phyloP scores from a whole-genome alignment of 2,329 filamentous ascomycete species.

The Fusarium decemcellulare region DNA sequence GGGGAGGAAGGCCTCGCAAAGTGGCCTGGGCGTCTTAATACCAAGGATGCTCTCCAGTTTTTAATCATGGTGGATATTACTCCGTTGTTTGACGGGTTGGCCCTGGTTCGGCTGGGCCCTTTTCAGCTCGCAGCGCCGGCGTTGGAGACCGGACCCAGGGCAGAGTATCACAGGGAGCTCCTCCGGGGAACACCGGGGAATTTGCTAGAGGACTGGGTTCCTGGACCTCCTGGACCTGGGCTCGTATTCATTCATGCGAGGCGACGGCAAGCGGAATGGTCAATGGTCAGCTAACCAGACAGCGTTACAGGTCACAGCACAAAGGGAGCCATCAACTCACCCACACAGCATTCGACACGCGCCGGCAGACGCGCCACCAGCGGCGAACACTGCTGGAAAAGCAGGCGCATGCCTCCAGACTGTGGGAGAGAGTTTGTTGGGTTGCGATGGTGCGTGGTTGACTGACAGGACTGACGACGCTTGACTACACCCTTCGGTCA shows the following conservation, averaged over 20 bases:
- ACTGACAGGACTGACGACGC: slow-evolving; percentile 12
- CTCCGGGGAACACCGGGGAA: slow-evolving; percentile 19
- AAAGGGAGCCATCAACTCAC: slow-evolving; percentile 21
- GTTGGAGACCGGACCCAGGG: slow-evolving; percentile 9
- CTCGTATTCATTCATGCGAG: slow-evolving; percentile 50
- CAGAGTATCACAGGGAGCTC: slow-evolving; percentile 12
- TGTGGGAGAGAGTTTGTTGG: slow-evolving; percentile 36
- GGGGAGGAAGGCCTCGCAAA: slow-evolving; percentile 26
- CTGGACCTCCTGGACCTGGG: slow-evolving; percentile 9
- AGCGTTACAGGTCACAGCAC: slow-evolving; percentile 42
- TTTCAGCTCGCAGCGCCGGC: slow-evolving; percentile 42
- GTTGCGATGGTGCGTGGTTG: slow-evolving; percentile 20
- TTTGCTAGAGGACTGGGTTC: slow-evolving; percentile 9
- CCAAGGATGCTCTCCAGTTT: slow-evolving; percentile 10
- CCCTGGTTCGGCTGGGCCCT: slow-evolving; percentile 35
- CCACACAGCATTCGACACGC: slow-evolving; percentile 41
- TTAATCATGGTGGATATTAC: slow-evolving; percentile 31
- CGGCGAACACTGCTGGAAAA: slow-evolving; percentile 5
- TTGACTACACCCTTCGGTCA: slow-evolving; percentile 22
- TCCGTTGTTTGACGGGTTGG: slow-evolving; percentile 6
- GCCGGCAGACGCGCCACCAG: slow-evolving; percentile 37
- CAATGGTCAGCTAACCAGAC: slow-evolving; percentile 33
- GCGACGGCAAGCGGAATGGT: slow-evolving; percentile 23
- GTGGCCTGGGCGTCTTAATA: slow-evolving; percentile 22
- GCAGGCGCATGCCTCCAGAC: slow-evolving; percentile 1